phyloP scores from a whole-genome alignment of 2,329 filamentous ascomycete species.

The Blastomyces gilchristii region DNA sequence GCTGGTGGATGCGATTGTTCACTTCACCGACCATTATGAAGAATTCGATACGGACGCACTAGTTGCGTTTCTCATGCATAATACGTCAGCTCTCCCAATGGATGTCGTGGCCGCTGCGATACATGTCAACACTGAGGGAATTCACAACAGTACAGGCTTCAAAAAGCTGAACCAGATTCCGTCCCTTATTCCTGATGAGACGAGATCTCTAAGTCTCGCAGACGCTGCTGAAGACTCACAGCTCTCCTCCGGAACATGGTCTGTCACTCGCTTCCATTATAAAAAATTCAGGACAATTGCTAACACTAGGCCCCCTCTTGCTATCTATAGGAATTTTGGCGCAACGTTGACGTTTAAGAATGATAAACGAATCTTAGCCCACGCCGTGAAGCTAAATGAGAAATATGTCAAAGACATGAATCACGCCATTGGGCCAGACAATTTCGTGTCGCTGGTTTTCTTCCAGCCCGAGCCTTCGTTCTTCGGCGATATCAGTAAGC shows the following conservation, averaged over 20 bases:
- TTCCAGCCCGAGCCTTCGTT: constrained; percentile 34
- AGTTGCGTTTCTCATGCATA: background rate
- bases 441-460: constrained; percentile 5
- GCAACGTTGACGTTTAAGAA: background rate
- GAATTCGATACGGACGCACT: background rate
- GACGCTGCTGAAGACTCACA: background rate
- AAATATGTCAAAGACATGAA: background rate
- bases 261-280: background rate
- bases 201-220: background rate
- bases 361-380: background rate
- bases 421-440: constrained; percentile 2
- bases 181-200: background rate
- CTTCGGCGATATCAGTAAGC: constrained; percentile 23
- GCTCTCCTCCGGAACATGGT: background rate
- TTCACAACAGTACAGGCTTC: background rate
- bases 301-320: background rate
- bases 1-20: constrained; percentile 3
- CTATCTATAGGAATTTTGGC: background rate
- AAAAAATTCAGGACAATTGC: background rate
- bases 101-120: background rate
- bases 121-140: background rate
- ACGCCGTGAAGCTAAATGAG: background rate
- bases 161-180: background rate
- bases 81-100: background rate
- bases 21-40: constrained; percentile 7